Base-by-base conservation (phyloP, 2,329 filamentous ascomycete species). In the Huntiella moniliformis region DNA sequence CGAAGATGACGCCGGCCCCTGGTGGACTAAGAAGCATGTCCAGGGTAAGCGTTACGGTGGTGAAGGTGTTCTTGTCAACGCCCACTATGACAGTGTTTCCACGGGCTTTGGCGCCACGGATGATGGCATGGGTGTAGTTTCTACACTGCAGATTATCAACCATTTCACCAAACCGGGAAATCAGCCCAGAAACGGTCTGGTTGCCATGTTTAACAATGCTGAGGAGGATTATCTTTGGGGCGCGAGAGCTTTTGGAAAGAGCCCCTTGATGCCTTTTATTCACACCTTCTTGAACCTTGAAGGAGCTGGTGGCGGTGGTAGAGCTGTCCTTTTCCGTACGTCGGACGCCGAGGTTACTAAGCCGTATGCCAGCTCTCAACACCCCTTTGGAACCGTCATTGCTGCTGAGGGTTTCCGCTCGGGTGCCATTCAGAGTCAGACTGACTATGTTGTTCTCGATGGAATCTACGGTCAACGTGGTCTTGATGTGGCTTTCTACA, bases 281-380 rank as follows among this genome's bases (percentile, higher is more conserved):
- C 82, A 87, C 56, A 85, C 84, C 0, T 96, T 98, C 57, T 66
- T 96, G 53, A 98, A 98, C 54, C 73, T 98, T 12, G 91, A 98
- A 61, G 91, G 91, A 10, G 88, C 88, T 36, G 91, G 88, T 42
- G 88, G 88, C 10, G 91, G 91, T 8, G 87, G 88, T 1, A 73
- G 85, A 49, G 87, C 88, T 3, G 80, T 81, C 8, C 66, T 96
- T 2, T 96, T 98, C 63, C 75, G 91, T 49, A 80, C 79, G 44
- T 88, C 87, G 0, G 91, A 96, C 60, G 74, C 79, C 3, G 81
- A 95, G 60, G 79, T 93, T 17, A 88, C 86, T 1, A 72, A 71
- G 50, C 81, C 82, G 31, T 96, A 95, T 60, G 68, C 71, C 47
- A 71, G 71, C 22, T 73, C 73, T 18, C 70, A 72, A 16, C 68